Conservation (phyloP, 768 basidiomycete species). For the Dentipellis fragilis region DNA sequence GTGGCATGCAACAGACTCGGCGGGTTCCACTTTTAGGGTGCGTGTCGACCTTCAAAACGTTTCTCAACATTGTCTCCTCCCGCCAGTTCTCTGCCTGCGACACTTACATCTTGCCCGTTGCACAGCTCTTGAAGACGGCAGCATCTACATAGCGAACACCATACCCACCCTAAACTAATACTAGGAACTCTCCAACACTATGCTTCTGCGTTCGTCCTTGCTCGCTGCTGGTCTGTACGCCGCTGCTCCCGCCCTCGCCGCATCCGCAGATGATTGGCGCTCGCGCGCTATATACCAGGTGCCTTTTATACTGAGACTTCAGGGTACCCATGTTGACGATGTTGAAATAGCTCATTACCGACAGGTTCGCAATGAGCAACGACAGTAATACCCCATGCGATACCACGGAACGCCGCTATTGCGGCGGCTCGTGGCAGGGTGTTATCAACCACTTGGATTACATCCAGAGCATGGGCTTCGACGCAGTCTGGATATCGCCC, state of each 20-base stretch:
- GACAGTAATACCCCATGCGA: slow-evolving; percentile 32
- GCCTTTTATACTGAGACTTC: neutral
- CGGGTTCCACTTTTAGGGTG: too few relatives aligned
- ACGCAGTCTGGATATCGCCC: slow-evolving; percentile 51
- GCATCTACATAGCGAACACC: too few relatives aligned
- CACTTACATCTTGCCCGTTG: too few relatives aligned
- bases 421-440: slow-evolving; percentile 48
- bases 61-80: too few relatives aligned
- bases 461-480: slow-evolving; percentile 54
- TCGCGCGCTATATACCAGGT: slow-evolving; percentile 47
- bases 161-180: too few relatives aligned
- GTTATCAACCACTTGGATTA: slow-evolving; percentile 49
- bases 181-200: too few relatives aligned
- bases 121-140: too few relatives aligned
- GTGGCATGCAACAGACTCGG: too few relatives aligned
- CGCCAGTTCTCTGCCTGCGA: too few relatives aligned
- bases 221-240: neutral
- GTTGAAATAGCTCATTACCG: slow-evolving; percentile 34
- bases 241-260: slow-evolving; percentile 20
- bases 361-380: slow-evolving; percentile 46
- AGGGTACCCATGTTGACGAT: neutral
- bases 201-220: neutral
- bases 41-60: too few relatives aligned
- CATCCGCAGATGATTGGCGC: slow-evolving; percentile 39
- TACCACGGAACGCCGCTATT: slow-evolving; percentile 37